phyloP scores from a whole-genome alignment of 768 basidiomycete species.

The Pleurotus tuoliensis region DNA sequence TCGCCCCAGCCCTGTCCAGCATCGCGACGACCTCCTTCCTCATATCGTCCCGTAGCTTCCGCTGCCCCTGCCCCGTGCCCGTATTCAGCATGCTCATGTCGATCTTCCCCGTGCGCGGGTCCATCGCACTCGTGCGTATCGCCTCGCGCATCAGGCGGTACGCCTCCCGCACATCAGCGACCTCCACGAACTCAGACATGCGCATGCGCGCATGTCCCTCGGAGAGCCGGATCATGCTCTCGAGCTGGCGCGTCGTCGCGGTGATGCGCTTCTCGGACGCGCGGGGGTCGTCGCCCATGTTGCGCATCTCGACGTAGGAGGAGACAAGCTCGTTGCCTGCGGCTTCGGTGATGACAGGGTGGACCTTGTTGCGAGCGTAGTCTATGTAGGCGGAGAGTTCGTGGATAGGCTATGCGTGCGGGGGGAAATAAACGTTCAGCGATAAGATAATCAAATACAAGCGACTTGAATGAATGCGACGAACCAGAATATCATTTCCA shows the following conservation, averaged over 20 bases:
- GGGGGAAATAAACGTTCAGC: no score
- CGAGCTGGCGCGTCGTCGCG: constrained; percentile 95
- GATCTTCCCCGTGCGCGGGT: constrained; percentile 95
- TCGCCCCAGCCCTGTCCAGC: constrained; percentile 48
- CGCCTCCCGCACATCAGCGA: constrained; percentile 86
- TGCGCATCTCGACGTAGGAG: constrained; percentile 92
- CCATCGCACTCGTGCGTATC: constrained; percentile 91
- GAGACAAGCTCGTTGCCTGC: constrained; percentile 82
- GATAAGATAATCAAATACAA: no score
- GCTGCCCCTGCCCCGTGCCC: constrained; percentile 84
- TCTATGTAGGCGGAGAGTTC: constrained; percentile 93
- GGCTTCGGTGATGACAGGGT: constrained; percentile 82
- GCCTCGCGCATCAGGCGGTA: constrained; percentile 95
- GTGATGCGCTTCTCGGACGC: constrained; percentile 92
- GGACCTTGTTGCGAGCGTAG: constrained; percentile 81
- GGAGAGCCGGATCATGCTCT: constrained; percentile 93
- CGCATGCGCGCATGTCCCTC: constrained; percentile 98
- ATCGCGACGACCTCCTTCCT: constrained; percentile 72
- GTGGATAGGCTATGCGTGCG: constrained; percentile 64
- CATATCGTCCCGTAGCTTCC: constrained; percentile 87
- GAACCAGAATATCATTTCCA: constrained; percentile 72
- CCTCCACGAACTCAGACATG: constrained; percentile 81
- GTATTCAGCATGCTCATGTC: constrained; percentile 95
- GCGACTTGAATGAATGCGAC: constrained; percentile 18
- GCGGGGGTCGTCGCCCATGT: constrained; percentile 85